Evolutionary conservation across 2,329 filamentous ascomycete species (phyloP).

Genomic region (Fusarium stilboides): DNA sequence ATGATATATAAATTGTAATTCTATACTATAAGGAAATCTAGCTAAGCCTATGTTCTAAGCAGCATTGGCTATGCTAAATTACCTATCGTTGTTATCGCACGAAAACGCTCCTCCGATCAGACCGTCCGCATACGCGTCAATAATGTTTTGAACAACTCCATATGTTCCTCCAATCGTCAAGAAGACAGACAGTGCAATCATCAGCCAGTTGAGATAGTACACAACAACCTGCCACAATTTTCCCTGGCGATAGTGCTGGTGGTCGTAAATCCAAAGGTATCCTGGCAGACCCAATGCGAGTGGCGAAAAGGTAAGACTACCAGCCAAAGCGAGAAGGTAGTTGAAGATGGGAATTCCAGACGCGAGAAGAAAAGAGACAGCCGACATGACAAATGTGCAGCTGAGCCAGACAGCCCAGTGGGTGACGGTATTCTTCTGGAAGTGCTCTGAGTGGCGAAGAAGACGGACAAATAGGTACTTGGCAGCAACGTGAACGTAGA

Average conservation of each 20-base stretch:
- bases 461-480: conserved; percentile 60
- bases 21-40: too few species aligned
- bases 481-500: conserved; percentile 57
- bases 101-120: conserved; percentile 29
- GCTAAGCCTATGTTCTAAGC: too few species aligned
- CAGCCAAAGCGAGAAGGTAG: conserved; percentile 53
- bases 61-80: background rate
- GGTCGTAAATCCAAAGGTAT: conserved; percentile 45
- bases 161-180: conserved; percentile 28
- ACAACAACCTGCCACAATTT: conserved; percentile 12
- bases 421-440: conserved; percentile 53
- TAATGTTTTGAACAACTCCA: conserved; percentile 28
- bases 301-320: conserved; percentile 51
- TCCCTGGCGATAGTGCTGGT: conserved; percentile 27
- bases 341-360: conserved; percentile 50
- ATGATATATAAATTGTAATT: too few species aligned
- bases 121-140: conserved; percentile 23
- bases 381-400: conserved; percentile 45
- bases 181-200: conserved; percentile 20
- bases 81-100: conserved; percentile 25
- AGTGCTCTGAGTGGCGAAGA: conserved; percentile 55
- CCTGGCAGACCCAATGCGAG: conserved; percentile 51
- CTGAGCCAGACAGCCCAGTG: conserved; percentile 58
- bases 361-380: conserved; percentile 44
- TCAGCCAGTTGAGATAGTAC: conserved; percentile 29